Evolutionary conservation across 108 stramenopile genomes (phyloP).

Genomic region (Aurantiochytrium sp.): DNA sequence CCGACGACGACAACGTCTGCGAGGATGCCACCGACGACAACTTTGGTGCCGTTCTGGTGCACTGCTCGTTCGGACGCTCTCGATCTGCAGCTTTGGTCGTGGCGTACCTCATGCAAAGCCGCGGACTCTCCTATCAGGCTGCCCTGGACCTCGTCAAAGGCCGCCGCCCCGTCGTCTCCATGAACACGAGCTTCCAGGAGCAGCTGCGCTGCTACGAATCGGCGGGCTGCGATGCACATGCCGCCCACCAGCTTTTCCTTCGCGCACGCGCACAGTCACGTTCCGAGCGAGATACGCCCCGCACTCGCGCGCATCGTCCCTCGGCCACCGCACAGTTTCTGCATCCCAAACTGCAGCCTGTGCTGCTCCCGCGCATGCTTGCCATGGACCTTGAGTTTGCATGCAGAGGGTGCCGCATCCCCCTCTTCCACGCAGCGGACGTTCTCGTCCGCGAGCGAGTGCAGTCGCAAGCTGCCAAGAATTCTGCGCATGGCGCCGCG

Average conservation of each 20-base stretch:
- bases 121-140: not conserved
- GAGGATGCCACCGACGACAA: no score
- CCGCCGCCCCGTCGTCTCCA: not conserved
- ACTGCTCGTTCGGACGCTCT: not conserved
- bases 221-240: not conserved
- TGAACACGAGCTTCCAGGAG: not conserved
- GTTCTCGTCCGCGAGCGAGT: not conserved
- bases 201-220: not conserved
- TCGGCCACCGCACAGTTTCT: not conserved
- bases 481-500: no score
- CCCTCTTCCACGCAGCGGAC: not conserved
- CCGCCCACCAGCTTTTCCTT: not conserved
- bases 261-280: not conserved
- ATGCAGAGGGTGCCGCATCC: not conserved
- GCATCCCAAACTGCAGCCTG: not conserved
- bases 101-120: not conserved
- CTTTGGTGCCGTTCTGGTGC: not conserved
- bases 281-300: not conserved
- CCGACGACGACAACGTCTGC: no score
- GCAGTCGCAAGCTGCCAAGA: no score
- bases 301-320: not conserved
- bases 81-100: not conserved
- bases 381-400: constrained; percentile 17
- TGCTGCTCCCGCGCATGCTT: not conserved
- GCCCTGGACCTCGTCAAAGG: not conserved